Evolutionary conservation across 108 stramenopile genomes (phyloP).

Genomic region (Hondaea fermentalgiana): DNA sequence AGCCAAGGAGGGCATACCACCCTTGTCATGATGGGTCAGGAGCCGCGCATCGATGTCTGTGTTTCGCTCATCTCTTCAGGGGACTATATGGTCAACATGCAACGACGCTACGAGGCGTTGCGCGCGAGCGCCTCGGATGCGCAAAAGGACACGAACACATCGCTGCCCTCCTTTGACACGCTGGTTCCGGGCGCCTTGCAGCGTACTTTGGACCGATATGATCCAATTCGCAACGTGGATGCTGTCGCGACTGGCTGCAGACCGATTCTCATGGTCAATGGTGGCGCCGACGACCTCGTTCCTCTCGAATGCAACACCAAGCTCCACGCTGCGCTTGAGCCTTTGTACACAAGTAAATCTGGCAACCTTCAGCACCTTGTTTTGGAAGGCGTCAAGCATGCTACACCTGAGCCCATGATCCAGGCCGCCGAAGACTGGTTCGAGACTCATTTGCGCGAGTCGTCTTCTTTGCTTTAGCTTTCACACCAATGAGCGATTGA

Average conservation of each 20-base stretch:
- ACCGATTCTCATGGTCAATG: neutral
- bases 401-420: neutral
- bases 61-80: neutral
- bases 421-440: neutral
- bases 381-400: neutral
- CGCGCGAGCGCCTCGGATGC: neutral
- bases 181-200: neutral
- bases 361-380: neutral
- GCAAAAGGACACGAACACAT: neutral
- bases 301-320: neutral
- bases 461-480: no score
- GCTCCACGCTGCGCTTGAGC: neutral
- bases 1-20: neutral
- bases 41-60: neutral
- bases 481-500: no score
- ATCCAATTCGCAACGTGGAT: neutral
- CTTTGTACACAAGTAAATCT: neutral
- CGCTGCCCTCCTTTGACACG: neutral
- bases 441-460: neutral
- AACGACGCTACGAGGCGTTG: neutral
- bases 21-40: neutral
- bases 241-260: neutral
- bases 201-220: neutral
- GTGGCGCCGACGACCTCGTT: neutral
- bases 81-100: neutral